A percentile compares a stretch with the other conserved stretches of the same genome.
phyloP scores from a whole-genome alignment of 805 yeast species.

The Torulaspora delbrueckii region DNA sequence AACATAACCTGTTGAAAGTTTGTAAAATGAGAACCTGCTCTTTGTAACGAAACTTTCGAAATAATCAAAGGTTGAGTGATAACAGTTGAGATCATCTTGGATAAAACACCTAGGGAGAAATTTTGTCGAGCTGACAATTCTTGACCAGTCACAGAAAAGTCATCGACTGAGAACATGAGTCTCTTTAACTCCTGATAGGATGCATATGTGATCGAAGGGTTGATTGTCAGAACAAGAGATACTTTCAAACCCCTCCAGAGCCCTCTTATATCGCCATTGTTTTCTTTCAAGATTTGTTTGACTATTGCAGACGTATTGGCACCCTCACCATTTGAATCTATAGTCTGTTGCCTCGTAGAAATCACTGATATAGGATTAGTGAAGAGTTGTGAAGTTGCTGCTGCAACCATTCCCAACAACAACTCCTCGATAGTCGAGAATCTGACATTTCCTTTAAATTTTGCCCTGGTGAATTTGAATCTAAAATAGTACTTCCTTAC shows the following conservation, averaged over 20 bases:
- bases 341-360: constrained; percentile 62
- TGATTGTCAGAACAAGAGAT: constrained; percentile 66
- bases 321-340: constrained; percentile 33
- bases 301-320: constrained; percentile 33
- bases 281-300: constrained; percentile 46
- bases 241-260: constrained; percentile 85
- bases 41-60: constrained; percentile 76
- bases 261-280: constrained; percentile 59
- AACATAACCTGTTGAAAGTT: constrained; percentile 59
- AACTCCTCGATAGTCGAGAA: constrained; percentile 58
- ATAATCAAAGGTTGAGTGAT: constrained; percentile 82
- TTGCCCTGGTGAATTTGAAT: constrained; percentile 25
- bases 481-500: constrained; percentile 53
- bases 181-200: constrained; percentile 64
- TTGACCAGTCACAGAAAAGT: constrained; percentile 16
- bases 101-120: constrained; percentile 69
- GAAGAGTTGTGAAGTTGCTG: constrained; percentile 72
- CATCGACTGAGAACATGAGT: constrained; percentile 41
- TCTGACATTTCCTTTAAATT: constrained; percentile 6
- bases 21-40: constrained; percentile 43
- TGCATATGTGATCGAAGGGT: constrained; percentile 86
- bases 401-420: constrained; percentile 72
- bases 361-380: constrained; percentile 78
- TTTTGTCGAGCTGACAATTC: constrained; percentile 56
- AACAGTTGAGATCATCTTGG: constrained; percentile 74